A percentile compares a stretch with the other conserved stretches of the same genome.
phyloP scores from a whole-genome alignment of 805 yeast species.

The Nakazawaea holstii region DNA sequence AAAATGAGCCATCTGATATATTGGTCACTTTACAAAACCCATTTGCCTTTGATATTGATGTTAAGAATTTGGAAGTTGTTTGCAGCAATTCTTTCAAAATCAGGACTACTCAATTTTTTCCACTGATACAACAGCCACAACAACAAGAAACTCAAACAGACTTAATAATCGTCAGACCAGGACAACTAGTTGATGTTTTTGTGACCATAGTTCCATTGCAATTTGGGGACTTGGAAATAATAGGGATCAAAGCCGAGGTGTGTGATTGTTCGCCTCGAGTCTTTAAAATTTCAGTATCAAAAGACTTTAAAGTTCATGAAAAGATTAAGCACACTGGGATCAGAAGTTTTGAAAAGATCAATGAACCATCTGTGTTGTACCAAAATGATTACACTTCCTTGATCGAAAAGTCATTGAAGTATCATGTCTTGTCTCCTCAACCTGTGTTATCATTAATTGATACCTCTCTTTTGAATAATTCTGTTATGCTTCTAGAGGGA shows the following conservation, averaged over 20 bases:
- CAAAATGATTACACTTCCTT: slow-evolving; percentile 12
- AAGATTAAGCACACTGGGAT: slow-evolving; percentile 23
- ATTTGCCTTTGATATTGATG: slow-evolving; percentile 63
- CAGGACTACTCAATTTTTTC: slow-evolving; percentile 17
- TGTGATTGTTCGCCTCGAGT: slow-evolving; percentile 43
- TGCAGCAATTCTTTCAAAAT: slow-evolving; percentile 17
- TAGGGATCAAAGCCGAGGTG: slow-evolving; percentile 46
- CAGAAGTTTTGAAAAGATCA: background rate
- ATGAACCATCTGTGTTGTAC: background rate
- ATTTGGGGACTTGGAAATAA: slow-evolving; percentile 43
- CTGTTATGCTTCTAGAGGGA: slow-evolving; percentile 78
- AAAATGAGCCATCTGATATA: slow-evolving; percentile 60
- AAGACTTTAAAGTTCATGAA: slow-evolving; percentile 15
- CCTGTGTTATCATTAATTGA: slow-evolving; percentile 54
- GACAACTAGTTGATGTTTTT: slow-evolving; percentile 30
- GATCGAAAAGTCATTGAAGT: slow-evolving; percentile 24
- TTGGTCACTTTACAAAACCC: slow-evolving; percentile 68
- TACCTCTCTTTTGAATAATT: slow-evolving; percentile 51
- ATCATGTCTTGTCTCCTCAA: slow-evolving; percentile 40
- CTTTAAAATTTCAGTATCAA: slow-evolving; percentile 36
- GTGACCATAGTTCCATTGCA: slow-evolving; percentile 43
- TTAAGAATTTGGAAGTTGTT: slow-evolving; percentile 40
- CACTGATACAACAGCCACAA: slow-evolving; percentile 8
- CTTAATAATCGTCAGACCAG: slow-evolving; percentile 30
- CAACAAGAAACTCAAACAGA: slow-evolving; percentile 14